Conservation (phyloP, 257 asterid genomes). For the Solanum gracilifrons region DNA sequence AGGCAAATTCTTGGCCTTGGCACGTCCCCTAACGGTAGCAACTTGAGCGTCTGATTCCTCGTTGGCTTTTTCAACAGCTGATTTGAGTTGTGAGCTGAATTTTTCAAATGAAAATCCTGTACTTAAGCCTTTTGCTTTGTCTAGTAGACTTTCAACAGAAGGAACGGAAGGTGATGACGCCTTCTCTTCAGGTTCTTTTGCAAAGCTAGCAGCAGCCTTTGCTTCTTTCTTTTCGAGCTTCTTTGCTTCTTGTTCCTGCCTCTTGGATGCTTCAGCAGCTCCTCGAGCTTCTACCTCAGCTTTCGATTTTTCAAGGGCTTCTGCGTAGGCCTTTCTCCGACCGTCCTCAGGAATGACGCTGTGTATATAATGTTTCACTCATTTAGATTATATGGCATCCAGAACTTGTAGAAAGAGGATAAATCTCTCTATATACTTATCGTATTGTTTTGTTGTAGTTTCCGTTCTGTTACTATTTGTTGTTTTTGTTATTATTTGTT, state of each 20-base stretch:
- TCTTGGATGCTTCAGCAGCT: slow-evolving; percentile 36
- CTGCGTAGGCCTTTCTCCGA: slow-evolving; percentile 77
- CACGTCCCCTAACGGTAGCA: slow-evolving; percentile 77
- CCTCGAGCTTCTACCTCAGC: slow-evolving; percentile 71
- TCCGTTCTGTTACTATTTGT: background rate
- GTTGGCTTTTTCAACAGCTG: slow-evolving; percentile 29
- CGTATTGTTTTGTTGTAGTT: background rate
- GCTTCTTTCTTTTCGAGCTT: slow-evolving; percentile 34
- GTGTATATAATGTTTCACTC: slow-evolving; percentile 4
- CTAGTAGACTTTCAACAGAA: slow-evolving; percentile 45
- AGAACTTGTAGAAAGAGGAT: background rate
- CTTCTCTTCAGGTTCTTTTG: slow-evolving; percentile 42
- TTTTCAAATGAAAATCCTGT: slow-evolving; percentile 43
- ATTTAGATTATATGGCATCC: background rate
- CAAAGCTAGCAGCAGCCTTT: slow-evolving; percentile 15
- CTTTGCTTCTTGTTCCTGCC: slow-evolving; percentile 20
- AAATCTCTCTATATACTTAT: background rate
- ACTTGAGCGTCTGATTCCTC: slow-evolving; percentile 56
- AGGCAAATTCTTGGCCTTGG: slow-evolving; percentile 72
- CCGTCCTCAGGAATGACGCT: slow-evolving; percentile 79
- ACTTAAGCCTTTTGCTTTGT: slow-evolving; percentile 51
- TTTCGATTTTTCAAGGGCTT: slow-evolving; percentile 43
- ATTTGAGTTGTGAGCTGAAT: slow-evolving; percentile 42
- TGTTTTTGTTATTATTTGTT: background rate
- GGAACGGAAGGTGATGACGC: slow-evolving; percentile 43